A percentile compares a stretch with the other conserved stretches of the same genome.
These are phyloP conservation scores for Paraglomus occultum DNA, from an alignment of 192 early-diverging fungal species.

Conservation along the genomic window DNA sequence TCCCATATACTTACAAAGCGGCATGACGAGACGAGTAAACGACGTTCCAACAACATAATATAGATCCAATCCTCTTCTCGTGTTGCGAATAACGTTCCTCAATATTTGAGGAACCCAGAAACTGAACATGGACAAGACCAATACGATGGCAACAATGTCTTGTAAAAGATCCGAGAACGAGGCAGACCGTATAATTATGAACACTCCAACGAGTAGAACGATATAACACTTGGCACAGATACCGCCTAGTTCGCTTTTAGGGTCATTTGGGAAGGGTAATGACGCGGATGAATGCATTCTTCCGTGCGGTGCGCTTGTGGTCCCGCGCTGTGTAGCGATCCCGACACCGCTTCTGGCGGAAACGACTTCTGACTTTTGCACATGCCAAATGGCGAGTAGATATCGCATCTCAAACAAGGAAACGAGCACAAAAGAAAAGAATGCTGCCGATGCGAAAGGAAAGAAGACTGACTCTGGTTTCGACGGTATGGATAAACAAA, in stretches of 20 bases:
- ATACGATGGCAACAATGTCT: constrained; percentile 42
- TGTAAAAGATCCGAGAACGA: constrained; percentile 22
- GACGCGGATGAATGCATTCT: not conserved
- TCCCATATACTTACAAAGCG: constrained; percentile 37
- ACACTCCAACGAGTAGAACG: constrained; percentile 18
- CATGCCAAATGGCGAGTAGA: constrained; percentile 63
- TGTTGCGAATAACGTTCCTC: constrained; percentile 64
- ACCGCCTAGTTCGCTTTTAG: constrained; percentile 19
- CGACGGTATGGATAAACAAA: not conserved
- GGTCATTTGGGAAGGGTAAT: constrained; percentile 2
- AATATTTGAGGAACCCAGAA: constrained; percentile 84
- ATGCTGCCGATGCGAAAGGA: constrained; percentile 56
- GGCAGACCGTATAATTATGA: not conserved
- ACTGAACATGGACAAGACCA: constrained; percentile 55
- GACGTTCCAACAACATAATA: constrained; percentile 63
- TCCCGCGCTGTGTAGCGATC: constrained; percentile 32
- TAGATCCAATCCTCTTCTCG: constrained; percentile 53
- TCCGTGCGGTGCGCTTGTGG: constrained; percentile 17
- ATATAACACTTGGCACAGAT: constrained; percentile 35
- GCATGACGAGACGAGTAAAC: constrained; percentile 52
- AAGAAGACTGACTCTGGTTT: constrained; percentile 48
- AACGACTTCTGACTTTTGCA: constrained; percentile 58
- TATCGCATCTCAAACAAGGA: constrained; percentile 73
- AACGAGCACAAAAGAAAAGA: constrained; percentile 64
- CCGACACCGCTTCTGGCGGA: constrained; percentile 37